phyloP scores from a whole-genome alignment of 2,329 filamentous ascomycete genomes.

The Calonectria pteridis region DNA sequence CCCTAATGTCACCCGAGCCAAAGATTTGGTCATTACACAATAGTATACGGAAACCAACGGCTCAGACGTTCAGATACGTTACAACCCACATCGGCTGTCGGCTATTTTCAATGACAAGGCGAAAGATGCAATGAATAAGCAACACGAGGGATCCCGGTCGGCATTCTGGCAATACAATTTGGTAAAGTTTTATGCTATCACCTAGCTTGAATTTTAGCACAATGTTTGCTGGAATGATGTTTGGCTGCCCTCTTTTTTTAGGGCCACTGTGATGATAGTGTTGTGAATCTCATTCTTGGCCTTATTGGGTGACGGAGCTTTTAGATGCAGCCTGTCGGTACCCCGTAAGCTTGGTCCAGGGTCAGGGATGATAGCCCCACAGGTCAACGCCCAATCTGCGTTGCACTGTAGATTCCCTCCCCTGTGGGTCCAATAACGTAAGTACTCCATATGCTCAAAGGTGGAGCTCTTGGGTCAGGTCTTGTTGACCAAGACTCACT shows the following conservation, averaged over 20 bases:
- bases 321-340: neutral
- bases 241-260: neutral
- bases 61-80: neutral
- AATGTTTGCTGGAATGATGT: neutral
- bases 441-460: neutral
- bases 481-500: neutral
- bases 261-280: neutral
- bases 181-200: neutral
- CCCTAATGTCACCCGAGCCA: neutral
- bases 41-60: no score
- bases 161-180: neutral
- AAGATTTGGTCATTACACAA: neutral
- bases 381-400: neutral
- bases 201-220: neutral
- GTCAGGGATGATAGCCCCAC: neutral
- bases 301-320: neutral
- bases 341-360: neutral
- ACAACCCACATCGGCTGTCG: neutral
- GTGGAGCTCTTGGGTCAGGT: neutral
- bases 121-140: neutral
- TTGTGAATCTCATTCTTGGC: neutral
- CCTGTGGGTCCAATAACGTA: neutral
- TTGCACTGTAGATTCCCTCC: neutral
- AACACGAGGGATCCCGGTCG: neutral
- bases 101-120: neutral